Base-by-base conservation (phyloP, 495 filamentous ascomycete genomes). In the Neurospora pannonica region DNA sequence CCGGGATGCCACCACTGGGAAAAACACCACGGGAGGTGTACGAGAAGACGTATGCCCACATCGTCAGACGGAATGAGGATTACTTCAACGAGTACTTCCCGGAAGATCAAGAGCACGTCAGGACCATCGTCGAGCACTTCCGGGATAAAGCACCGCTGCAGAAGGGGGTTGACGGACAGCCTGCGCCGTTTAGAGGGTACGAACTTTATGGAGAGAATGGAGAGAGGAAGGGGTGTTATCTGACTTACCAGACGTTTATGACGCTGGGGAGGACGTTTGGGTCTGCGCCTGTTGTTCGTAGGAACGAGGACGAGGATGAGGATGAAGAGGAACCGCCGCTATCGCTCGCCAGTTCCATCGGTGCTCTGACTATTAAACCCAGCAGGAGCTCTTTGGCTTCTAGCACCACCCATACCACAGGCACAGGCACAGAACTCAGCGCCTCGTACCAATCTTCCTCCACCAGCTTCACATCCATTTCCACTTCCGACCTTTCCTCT, bases 251-350 rank as follows among this genome's bases (percentile, higher is more conserved):
- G 48, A 87, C 92, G 10, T 91, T 98, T 74, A 84, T 93, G 78
- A 91, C 91, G 62, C 76, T 97, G 15, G 95, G 95, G 17, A 82
- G 95, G n/a, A 77, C 82, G 24, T 91, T 98, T 76, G 95, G 95
- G 4, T 85, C 86, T 46, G 72, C 34, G 1, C 17, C 31, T 17
- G 38, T 48, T 9, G n/a, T 36, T 0, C 38, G 38, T 0, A 88
- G 92, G 71, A 90, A 88, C n/a, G 89, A 88, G 1, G 76, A 92
- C 5, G 87, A 90, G 2, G 75, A 92, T 4, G 87, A 90, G 71
- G 77, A 75, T 36, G 82, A 94, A 43, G 91, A 94, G 74, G 83
- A 90, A 46, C 85, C 93, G 69, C 86, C 96, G 15, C 0, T 7
- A 42, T 81, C 91, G 13, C 87, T 87, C 24, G 86, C 90, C 62